These are phyloP conservation scores for Diaporthe humulicola DNA, from an alignment of 2,329 filamentous ascomycete genomes.

Conservation along the genomic window DNA sequence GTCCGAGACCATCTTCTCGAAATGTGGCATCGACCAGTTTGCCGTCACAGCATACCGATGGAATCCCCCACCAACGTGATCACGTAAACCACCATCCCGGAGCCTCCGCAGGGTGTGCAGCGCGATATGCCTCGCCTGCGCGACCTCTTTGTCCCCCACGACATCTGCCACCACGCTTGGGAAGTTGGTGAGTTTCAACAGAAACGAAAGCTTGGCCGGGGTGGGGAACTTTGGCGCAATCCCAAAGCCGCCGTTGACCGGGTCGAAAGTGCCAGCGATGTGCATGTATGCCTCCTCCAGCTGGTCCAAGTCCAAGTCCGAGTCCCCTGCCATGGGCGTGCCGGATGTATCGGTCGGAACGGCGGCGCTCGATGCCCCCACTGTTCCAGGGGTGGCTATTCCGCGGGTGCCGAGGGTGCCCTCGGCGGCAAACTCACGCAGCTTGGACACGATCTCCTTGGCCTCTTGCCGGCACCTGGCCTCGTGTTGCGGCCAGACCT, in stretches of 20 bases:
- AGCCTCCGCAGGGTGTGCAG: conserved; percentile 85
- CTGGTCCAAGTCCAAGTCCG: conserved; percentile 88
- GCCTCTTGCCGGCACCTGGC: conserved; percentile 86
- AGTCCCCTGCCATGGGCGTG: conserved; percentile 52
- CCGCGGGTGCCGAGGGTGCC: conserved; percentile 74
- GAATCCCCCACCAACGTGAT: conserved; percentile 70
- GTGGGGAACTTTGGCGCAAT: conserved; percentile 90
- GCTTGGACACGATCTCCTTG: conserved; percentile 82
- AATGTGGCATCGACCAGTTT: conserved; percentile 95
- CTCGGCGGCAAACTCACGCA: conserved; percentile 90
- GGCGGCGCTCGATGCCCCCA: conserved; percentile 47
- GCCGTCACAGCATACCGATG: conserved; percentile 87
- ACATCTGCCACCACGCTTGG: conserved; percentile 83
- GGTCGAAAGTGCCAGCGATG: conserved; percentile 85
- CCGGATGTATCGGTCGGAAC: conserved; percentile 38
- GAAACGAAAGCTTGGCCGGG: conserved; percentile 84
- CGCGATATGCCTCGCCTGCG: conserved; percentile 82
- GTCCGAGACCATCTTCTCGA: conserved; percentile 97
- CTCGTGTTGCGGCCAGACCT: conserved; percentile 86
- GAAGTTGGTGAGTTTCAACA: conserved; percentile 81
- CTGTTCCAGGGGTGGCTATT: conserved; percentile 47
- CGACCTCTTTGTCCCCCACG: conserved; percentile 85
- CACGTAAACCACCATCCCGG: conserved; percentile 65
- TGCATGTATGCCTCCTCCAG: conserved; percentile 90
- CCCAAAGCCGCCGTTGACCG: conserved; percentile 83